Evolutionary conservation across 805 yeast genomes (phyloP).

Genomic region (Wickerhamiella slavikovae): DNA sequence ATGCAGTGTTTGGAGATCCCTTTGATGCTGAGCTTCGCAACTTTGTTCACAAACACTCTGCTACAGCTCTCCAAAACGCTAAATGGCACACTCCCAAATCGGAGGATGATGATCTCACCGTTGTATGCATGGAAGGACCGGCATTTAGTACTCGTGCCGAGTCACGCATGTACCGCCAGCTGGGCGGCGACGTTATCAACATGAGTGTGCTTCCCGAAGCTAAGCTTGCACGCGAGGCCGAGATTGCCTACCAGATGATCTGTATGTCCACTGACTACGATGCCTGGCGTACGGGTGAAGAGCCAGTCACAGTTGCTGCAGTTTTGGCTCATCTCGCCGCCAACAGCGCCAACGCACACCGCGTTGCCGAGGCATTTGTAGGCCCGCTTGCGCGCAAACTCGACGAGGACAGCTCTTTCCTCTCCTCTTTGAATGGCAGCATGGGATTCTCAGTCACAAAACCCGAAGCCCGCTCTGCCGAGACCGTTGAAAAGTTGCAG

Average conservation of each 20-base stretch:
- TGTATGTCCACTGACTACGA: conserved; percentile 99
- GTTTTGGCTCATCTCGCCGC: conserved; percentile 81
- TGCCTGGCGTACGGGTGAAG: conserved; percentile 91
- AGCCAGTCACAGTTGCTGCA: conserved; percentile 95
- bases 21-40: conserved; percentile 58
- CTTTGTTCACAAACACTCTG: conserved; percentile 30
- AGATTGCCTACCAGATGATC: conserved; percentile 89
- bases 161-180: conserved; percentile 59
- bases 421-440: conserved; percentile 48
- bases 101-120: conserved; percentile 48
- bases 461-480: conserved; percentile 49
- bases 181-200: conserved; percentile 91
- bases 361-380: conserved; percentile 49
- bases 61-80: conserved; percentile 19
- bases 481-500: conserved; percentile 60
- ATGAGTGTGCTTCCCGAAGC: conserved; percentile 97
- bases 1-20: conserved; percentile 94
- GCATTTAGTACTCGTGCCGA: conserved; percentile 95
- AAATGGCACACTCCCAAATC: conserved; percentile 46
- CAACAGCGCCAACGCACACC: conserved; percentile 70
- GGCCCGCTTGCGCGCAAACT: conserved; percentile 39
- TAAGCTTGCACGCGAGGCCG: conserved; percentile 93
- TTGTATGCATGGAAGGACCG: conserved; percentile 98
- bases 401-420: conserved; percentile 38
- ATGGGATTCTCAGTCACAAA: conserved; percentile 71